phyloP scores from a whole-genome alignment of 768 basidiomycete genomes.

The Leucocoprinus sp. region DNA sequence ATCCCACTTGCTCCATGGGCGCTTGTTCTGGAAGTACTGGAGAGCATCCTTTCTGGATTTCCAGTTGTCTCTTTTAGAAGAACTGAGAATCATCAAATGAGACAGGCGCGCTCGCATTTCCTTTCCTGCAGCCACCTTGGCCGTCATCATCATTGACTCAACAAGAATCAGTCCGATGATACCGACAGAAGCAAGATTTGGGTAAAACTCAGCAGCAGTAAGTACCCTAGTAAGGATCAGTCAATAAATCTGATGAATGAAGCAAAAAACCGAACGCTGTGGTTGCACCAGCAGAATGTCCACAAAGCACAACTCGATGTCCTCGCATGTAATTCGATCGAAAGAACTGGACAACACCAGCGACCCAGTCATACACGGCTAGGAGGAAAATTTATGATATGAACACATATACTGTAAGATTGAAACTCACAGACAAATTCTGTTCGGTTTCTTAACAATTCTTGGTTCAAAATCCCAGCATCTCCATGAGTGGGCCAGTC shows the following conservation, averaged over 20 bases:
- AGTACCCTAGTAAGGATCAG: constrained; percentile 23
- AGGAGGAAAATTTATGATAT: background rate
- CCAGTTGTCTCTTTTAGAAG: constrained; percentile 33
- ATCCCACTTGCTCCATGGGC: constrained; percentile 43
- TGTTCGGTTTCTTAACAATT: constrained; percentile 21
- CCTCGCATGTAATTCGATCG: constrained; percentile 23
- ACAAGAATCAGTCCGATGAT: constrained; percentile 30
- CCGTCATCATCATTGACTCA: constrained; percentile 37
- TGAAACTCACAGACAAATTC: constrained; percentile 28
- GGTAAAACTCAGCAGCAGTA: constrained; percentile 25
- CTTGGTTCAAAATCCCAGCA: constrained; percentile 34
- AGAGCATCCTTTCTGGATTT: constrained; percentile 31
- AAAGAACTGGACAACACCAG: constrained; percentile 27
- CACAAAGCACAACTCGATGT: constrained; percentile 30
- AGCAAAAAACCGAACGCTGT: constrained; percentile 22
- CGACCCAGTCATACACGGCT: constrained; percentile 32
- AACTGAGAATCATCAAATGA: constrained; percentile 30
- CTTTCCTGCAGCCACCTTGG: too few relatives aligned
- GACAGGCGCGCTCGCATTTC: constrained; percentile 29
- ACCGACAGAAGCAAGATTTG: constrained; percentile 20
- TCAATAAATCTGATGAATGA: background rate
- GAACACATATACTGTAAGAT: too few relatives aligned
- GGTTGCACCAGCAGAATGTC: constrained; percentile 38
- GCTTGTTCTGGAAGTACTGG: constrained; percentile 31
- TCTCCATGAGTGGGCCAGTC: constrained; percentile 47